Evolutionary conservation across 768 basidiomycete species (phyloP), one percentile per base, ranked within the genome.

Genomic region (Mycena venus): DNA sequence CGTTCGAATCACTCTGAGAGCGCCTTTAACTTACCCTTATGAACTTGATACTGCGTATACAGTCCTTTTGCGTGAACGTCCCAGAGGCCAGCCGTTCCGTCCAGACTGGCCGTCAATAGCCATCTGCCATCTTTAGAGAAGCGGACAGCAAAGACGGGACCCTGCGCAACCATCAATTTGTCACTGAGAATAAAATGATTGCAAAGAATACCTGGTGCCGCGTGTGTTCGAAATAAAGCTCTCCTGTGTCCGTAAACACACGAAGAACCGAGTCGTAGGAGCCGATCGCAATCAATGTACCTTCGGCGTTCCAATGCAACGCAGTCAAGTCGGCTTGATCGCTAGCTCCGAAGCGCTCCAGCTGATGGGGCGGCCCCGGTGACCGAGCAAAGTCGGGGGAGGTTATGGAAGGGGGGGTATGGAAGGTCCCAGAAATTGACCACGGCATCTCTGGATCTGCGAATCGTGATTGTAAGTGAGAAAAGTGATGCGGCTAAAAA

Each of bases 1-100:
- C n/a, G 51, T 31, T 36, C 11, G 71, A 62, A 72, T 68, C 62
- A 73, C 80, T 75, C n/a, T 47, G 17, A 21, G n/a, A n/a, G n/a
- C n/a, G n/a, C n/a, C n/a, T n/a, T n/a, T 8, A 38, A 38, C 25
- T 27, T 79, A 95, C 95, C 91, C 84, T 86, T 86, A 79, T 96
- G 94, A 78, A 85, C 86, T 72, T 85, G 86, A 81, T 91, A 94
- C 78, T 94, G 93, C 75, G 85, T 89, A 75, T 91, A 84, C 25
- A 95, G 80, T 69, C 84, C 85, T 79, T 91, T 92, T 72, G 88
- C 88, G 65, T 86, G 84, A 12, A 95, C 87, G 79, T 96, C 90
- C 94, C 95, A 96, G 11, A 96, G 86, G 78, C 94, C 95, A 4
- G 92, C 88, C 3, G 92, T 93, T 9, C 91, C 91, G 79, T 96